Evolutionary conservation across 805 yeast species (phyloP), one percentile per base, ranked within the genome.

Genomic region (Ogataea pini): DNA sequence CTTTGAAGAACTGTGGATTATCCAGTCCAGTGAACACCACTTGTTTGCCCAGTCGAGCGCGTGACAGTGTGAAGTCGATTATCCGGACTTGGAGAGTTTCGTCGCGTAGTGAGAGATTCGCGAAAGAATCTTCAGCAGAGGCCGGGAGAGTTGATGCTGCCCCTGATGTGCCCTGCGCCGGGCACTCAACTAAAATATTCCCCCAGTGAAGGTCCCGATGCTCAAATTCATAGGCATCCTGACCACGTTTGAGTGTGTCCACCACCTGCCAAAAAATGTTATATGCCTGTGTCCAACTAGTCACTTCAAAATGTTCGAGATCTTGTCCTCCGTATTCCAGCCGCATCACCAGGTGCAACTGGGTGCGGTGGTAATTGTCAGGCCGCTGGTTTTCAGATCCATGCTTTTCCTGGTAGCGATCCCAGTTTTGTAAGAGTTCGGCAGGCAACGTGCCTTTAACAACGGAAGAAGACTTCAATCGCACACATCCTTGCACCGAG

Each of bases 151-250:
- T 22, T 22, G 5, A 8, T n/a, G n/a, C n/a, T n/a, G n/a, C n/a
- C n/a, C n/a, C n/a, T n/a, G n/a, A n/a, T n/a, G n/a, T n/a, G 36
- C 48, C 29, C 3, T 29, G 29, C 37, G 34, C 29, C 10, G 39
- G 43, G 42, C 16, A 17, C 42, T 12, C 25, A 14, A 85, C 68
- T 13, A 83, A 67, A 45, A 85, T 69, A 58, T 85, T 85, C 10
- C 84, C 83, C 75, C 85, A 73, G 52, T 82, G 85, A 49, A 86
- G 64, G 62, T 85, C 88, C 40, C 92, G 72, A 58, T 86, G 92
- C 64, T 85, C 91, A 64, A 85, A 85, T 51, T 75, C 71, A 50
- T 69, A 68, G 31, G 67, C 59, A 13, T 68, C 62, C 62, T 86
- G 90, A 1, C 80, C 84, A 8, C 64, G 65, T 20, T 77, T 73